Percentiles rank a stretch among this genome's conserved stretches.
Evolutionary conservation across 441 rosid genomes (phyloP).

Genomic region (Pelargonium myrrhifolium): DNA sequence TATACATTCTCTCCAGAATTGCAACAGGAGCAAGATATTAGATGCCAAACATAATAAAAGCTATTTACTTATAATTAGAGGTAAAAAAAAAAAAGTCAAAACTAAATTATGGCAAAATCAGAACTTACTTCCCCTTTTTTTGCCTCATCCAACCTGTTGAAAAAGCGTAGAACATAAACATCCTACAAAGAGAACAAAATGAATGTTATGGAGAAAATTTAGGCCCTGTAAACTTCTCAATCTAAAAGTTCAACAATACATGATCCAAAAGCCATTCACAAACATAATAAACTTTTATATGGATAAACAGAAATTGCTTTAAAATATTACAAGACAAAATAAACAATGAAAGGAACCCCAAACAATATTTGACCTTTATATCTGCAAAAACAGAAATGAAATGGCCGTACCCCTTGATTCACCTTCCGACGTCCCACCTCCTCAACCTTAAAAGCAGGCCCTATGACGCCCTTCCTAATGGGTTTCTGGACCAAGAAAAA

Average conservation of each 20-base stretch:
- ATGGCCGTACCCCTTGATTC: conserved; percentile 47
- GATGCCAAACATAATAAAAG: background rate
- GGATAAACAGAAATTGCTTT: background rate
- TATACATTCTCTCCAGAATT: background rate
- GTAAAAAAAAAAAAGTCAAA: background rate
- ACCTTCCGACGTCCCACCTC: conserved; percentile 75
- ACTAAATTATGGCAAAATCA: conserved; percentile 15
- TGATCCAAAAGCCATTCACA: conserved; percentile 4
- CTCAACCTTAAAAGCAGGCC: conserved; percentile 74
- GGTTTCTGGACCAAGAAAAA: conserved; percentile 47
- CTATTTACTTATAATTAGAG: background rate
- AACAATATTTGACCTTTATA: background rate
- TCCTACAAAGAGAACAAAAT: conserved; percentile 44
- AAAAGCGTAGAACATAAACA: conserved; percentile 58
- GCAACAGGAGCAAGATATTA: background rate
- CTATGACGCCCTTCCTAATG: conserved; percentile 75
- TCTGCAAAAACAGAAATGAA: background rate
- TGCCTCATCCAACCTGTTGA: conserved; percentile 65
- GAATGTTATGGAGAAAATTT: conserved; percentile 8
- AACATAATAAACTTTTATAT: background rate
- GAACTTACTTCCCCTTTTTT: conserved; percentile 82
- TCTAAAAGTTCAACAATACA: conserved; percentile 1
- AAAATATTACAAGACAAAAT: background rate
- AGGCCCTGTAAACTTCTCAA: conserved; percentile 14
- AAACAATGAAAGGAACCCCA: background rate